Evolutionary conservation across 805 yeast species (phyloP).

Genomic region (Candida ortonii): DNA sequence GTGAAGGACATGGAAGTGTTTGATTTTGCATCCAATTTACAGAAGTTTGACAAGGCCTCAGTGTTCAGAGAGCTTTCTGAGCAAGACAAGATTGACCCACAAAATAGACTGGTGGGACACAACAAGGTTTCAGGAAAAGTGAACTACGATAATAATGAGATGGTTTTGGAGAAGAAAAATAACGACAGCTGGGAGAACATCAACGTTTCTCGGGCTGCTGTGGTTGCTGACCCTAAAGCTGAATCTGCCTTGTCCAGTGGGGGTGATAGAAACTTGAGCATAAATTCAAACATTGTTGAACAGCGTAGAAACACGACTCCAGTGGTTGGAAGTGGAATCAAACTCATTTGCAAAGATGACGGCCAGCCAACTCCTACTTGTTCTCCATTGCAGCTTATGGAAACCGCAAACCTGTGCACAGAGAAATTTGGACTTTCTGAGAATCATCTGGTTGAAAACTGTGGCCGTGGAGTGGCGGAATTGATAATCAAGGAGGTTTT

Average conservation of each 20-base stretch:
- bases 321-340: constrained; percentile 12
- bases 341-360: constrained; percentile 16
- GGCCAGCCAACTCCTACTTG: constrained; percentile 52
- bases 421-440: constrained; percentile 52
- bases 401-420: constrained; percentile 59
- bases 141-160: constrained; percentile 68
- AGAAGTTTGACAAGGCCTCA: constrained; percentile 74
- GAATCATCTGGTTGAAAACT: constrained; percentile 54
- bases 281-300: constrained; percentile 13
- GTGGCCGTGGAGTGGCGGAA: constrained; percentile 63
- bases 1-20: constrained; percentile 61
- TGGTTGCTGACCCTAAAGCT: constrained; percentile 3
- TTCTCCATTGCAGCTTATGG: constrained; percentile 75
- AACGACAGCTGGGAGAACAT: constrained; percentile 54
- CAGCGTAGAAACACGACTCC: constrained; percentile 20
- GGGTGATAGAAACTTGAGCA: constrained; percentile 24
- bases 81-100: constrained; percentile 58
- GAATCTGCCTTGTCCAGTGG: constrained; percentile 10
- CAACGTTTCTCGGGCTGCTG: constrained; percentile 7
- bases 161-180: constrained; percentile 53
- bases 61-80: constrained; percentile 75
- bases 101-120: constrained; percentile 68
- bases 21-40: constrained; percentile 80
- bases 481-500: constrained; percentile 63
- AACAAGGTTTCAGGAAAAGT: constrained; percentile 50